A percentile compares a stretch with the other conserved stretches of the same genome.
These are phyloP conservation scores for Phytophthora agathidicida DNA, from an alignment of 352 stramenopile genomes.

Conservation along the genomic window DNA sequence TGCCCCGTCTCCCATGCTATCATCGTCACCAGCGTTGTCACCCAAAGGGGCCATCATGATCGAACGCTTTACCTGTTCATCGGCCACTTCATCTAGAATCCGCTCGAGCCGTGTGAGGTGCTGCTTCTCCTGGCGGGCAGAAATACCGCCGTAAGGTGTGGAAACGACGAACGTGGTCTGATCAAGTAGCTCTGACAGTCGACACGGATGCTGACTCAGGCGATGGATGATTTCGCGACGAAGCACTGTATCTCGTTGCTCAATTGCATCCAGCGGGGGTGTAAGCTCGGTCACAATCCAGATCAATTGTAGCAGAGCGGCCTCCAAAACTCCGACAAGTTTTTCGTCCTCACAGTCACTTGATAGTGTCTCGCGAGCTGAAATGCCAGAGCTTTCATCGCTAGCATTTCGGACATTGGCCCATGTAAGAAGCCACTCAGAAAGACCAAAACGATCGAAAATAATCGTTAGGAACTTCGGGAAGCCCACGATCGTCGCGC, in stretches of 20 bases:
- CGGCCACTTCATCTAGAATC: conserved; percentile 76
- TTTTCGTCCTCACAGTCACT: conserved; percentile 59
- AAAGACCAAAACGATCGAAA: conserved; percentile 82
- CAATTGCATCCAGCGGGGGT: conserved; percentile 61
- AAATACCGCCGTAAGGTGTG: conserved; percentile 70
- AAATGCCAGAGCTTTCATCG: conserved; percentile 52
- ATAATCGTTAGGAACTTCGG: conserved; percentile 79
- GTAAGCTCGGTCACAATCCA: conserved; percentile 89
- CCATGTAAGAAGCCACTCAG: conserved; percentile 75
- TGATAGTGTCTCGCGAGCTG: conserved; percentile 21
- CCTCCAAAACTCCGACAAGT: conserved; percentile 70
- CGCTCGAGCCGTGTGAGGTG: conserved; percentile 63
- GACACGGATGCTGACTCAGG: conserved; percentile 72
- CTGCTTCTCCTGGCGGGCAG: conserved; percentile 65
- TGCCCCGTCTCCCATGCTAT: conserved; percentile 39
- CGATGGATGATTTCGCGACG: conserved; percentile 90
- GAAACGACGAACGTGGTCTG: conserved; percentile 81
- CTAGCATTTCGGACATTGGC: conserved; percentile 49
- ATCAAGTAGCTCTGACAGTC: conserved; percentile 77
- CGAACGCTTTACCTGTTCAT: conserved; percentile 63
- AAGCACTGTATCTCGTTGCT: conserved; percentile 67
- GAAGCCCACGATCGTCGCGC: conserved; percentile 61
- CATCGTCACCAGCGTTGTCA: conserved; percentile 37
- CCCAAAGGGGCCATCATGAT: conserved; percentile 40
- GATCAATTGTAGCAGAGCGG: conserved; percentile 82